Percentiles rank a stretch among this genome's conserved stretches.
These are phyloP conservation scores for Leersia perrieri DNA, from an alignment of 176 grass and related monocot species.

Conservation along the genomic window DNA sequence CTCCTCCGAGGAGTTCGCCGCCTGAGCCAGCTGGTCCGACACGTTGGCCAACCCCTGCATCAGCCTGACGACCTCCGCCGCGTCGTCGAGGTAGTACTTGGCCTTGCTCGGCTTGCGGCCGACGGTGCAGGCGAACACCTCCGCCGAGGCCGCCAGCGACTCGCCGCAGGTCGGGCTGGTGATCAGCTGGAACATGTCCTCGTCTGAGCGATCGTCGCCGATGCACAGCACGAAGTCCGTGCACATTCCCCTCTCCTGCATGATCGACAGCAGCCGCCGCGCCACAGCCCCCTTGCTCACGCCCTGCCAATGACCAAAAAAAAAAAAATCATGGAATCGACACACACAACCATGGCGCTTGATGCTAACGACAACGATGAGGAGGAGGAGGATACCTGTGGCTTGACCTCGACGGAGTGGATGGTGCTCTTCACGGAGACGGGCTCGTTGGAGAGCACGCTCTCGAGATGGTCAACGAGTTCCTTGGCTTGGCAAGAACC, in stretches of 20 bases:
- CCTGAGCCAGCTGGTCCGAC: conserved; percentile 55
- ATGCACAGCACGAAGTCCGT: conserved; percentile 87
- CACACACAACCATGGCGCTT: background rate
- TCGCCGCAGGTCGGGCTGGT: conserved; percentile 29
- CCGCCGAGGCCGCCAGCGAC: conserved; percentile 44
- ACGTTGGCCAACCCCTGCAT: conserved; percentile 81
- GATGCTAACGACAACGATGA: background rate
- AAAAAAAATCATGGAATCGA: too few relatives aligned
- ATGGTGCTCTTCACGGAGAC: conserved; percentile 77
- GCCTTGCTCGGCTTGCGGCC: conserved; percentile 90
- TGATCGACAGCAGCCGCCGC: conserved; percentile 47
- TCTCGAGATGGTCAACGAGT: conserved; percentile 82
- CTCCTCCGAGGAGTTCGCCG: background rate
- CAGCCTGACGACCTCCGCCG: conserved; percentile 77
- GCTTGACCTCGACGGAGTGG: conserved; percentile 77
- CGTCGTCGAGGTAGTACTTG: conserved; percentile 85
- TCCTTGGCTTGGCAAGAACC: conserved; percentile 97
- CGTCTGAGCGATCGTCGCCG: conserved; percentile 85
- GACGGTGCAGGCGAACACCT: conserved; percentile 91
- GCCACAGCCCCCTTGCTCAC: conserved; percentile 85
- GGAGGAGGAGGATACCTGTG: conserved; percentile 47
- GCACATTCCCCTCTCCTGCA: conserved; percentile 48
- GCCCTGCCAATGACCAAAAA: conserved; percentile 51
- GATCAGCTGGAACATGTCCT: conserved; percentile 96
- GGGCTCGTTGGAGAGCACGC: conserved; percentile 75